Evolutionary conservation across 768 basidiomycete species (phyloP), one percentile per base, ranked within the genome.

Genomic region (Russula compacta): DNA sequence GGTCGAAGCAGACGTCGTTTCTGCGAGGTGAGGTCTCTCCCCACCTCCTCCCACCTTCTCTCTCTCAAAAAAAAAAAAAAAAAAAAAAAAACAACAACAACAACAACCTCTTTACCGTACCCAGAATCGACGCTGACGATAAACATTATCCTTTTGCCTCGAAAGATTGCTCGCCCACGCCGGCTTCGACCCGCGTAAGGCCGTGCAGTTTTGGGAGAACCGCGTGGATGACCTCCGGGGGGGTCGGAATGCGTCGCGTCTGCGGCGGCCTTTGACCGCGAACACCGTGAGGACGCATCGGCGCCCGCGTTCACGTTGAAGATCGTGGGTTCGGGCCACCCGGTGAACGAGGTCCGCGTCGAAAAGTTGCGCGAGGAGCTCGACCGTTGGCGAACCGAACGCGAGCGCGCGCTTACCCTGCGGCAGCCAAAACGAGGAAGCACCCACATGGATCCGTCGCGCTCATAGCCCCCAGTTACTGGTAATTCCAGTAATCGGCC

Each of bases 1-100:
- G 71, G 81, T 90, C 14, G 95, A 99, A 71, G 95, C 94, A 14
- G 94, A 98, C 69, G 74, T 92, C 36, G 92, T 95, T 40, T 93
- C 91, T 12, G 81, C 87, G 7, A 80, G 91, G 89, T 89, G 63
- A 56, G 78, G 21, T 2, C 2, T 68, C 12, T n/a, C 43, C 63
- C 59, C 39, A 48, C 19, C 36, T 49, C n/a, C 43, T 51, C 57
- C 21, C 60, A 39, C 10, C 10, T n/a, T 1, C 4, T 29, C 2
- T 24, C 52, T 14, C 2, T 14, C 24, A 40, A 42, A 42, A 17
- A 29, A 39, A 24, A 24, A 53, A 53, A 17, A 29, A 29, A 12
- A 35, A 11, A 2, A 9, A 50, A 17, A n/a, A n/a, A n/a, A n/a
- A n/a, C n/a, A n/a, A n/a, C n/a, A n/a, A n/a, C n/a, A n/a, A n/a